A percentile compares a stretch with the other conserved stretches of the same genome.
phyloP scores from a whole-genome alignment of 2,329 filamentous ascomycete genomes.

The Myriosclerotinia scirpicola region DNA sequence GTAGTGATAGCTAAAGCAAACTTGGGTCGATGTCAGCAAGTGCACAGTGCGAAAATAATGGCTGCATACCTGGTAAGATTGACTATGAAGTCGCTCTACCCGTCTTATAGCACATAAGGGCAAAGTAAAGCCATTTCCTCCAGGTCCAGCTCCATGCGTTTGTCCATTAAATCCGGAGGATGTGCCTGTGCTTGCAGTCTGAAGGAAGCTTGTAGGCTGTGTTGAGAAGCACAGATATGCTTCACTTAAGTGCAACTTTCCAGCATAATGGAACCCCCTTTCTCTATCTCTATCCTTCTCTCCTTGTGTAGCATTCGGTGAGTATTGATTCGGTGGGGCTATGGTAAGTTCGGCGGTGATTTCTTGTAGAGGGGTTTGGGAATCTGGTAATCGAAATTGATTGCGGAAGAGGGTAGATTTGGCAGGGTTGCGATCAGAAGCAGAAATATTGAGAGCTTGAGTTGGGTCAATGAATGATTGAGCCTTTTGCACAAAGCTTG shows the following conservation, averaged over 20 bases:
- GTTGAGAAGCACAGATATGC: constrained; percentile 96
- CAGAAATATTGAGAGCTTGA: constrained; percentile 69
- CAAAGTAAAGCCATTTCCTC: constrained; percentile 93
- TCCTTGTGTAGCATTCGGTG: constrained; percentile 62
- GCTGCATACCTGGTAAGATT: constrained; percentile 68
- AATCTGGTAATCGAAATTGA: constrained; percentile 91
- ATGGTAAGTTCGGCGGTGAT: constrained; percentile 96
- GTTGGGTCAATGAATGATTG: constrained; percentile 93
- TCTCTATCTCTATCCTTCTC: constrained; percentile 66
- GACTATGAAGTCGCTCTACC: constrained; percentile 89
- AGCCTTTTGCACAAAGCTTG: constrained; percentile 90
- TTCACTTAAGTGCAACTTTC: constrained; percentile 91
- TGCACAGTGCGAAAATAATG: constrained; percentile 6
- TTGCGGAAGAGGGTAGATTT: constrained; percentile 92
- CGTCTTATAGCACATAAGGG: constrained; percentile 88
- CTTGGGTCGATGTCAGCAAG: constrained; percentile 43
- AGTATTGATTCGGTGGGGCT: constrained; percentile 53
- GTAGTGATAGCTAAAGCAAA: constrained; percentile 94
- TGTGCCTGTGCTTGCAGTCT: constrained; percentile 73
- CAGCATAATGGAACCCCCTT: constrained; percentile 83
- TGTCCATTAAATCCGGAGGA: constrained; percentile 88
- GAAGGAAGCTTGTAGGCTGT: constrained; percentile 81
- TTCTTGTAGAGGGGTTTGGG: constrained; percentile 91
- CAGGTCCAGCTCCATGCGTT: constrained; percentile 87
- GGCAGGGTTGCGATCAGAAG: constrained; percentile 78